These are phyloP conservation scores for Marsdenia floribunda DNA, from an alignment of 257 asterid species.

Conservation along the genomic window DNA sequence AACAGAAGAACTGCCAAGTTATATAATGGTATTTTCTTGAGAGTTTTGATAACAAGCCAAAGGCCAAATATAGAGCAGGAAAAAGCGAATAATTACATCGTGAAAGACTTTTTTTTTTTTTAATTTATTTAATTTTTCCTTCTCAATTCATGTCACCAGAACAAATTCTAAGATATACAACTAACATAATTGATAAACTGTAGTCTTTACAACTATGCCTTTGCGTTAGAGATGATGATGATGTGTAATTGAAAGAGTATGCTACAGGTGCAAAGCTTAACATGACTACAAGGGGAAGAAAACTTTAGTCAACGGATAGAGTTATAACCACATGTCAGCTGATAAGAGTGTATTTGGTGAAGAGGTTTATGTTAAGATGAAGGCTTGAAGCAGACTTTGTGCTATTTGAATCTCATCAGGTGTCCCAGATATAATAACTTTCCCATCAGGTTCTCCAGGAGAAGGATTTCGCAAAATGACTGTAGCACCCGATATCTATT, in stretches of 20 bases:
- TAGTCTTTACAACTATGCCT: not conserved
- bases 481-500: conserved; percentile 49
- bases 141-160: not conserved
- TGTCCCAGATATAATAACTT: conserved; percentile 45
- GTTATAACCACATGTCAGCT: not conserved
- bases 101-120: not conserved
- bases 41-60: not conserved
- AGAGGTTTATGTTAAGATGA: conserved; percentile 22
- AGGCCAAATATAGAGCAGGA: not conserved
- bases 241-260: not conserved
- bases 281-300: not conserved
- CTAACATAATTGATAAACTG: not conserved
- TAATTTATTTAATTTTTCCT: too few relatives aligned
- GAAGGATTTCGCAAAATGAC: conserved; percentile 34
- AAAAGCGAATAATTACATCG: not conserved
- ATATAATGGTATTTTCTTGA: not conserved
- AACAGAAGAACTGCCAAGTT: not conserved
- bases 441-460: conserved; percentile 39
- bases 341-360: not conserved
- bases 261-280: not conserved
- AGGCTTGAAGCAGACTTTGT: conserved; percentile 50
- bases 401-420: conserved; percentile 39
- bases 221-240: not conserved
- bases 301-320: not conserved
- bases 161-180: not conserved